A percentile compares a stretch with the other conserved stretches of the same genome.
phyloP scores from a whole-genome alignment of 2,329 filamentous ascomycete genomes.

The Botrytis cinerea region DNA sequence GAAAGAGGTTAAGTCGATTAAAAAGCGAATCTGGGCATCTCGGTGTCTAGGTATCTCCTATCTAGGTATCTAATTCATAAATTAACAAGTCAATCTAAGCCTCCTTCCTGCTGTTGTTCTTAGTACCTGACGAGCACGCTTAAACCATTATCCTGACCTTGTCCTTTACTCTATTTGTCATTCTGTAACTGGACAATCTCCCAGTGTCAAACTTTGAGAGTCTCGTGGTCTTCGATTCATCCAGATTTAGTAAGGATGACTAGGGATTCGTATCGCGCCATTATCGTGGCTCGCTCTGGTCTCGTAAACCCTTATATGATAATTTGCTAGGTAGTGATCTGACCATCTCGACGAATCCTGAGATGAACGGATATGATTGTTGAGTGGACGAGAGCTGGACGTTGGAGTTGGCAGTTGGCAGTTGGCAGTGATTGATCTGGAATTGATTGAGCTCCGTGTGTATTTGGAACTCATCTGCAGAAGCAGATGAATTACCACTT shows the following conservation, averaged over 20 bases:
- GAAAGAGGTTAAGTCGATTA: neutral
- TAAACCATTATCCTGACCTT: neutral
- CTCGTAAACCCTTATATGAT: neutral
- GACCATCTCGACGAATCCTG: neutral
- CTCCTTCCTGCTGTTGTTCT: neutral
- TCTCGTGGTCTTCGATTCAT: constrained; percentile 7
- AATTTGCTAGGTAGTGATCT: neutral
- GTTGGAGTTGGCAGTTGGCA: neutral
- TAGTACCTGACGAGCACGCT: neutral
- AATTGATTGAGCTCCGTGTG: neutral
- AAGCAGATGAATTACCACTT: neutral
- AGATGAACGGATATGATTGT: neutral
- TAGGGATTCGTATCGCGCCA: neutral
- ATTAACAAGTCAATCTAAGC: neutral
- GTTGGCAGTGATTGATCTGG: neutral
- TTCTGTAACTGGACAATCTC: constrained; percentile 1
- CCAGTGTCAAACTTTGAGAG: neutral
- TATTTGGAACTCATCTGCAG: neutral
- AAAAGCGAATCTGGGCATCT: neutral
- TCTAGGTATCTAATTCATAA: neutral
- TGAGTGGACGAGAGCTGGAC: neutral
- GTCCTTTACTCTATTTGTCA: constrained; percentile 3
- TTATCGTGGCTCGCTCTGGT: neutral
- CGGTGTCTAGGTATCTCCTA: neutral
- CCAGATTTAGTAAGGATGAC: neutral